Percentiles rank a stretch among this genome's conserved stretches.
These are phyloP conservation scores for Fusarium equiseti DNA, from an alignment of 2,329 filamentous ascomycete species.

Conservation along the genomic window DNA sequence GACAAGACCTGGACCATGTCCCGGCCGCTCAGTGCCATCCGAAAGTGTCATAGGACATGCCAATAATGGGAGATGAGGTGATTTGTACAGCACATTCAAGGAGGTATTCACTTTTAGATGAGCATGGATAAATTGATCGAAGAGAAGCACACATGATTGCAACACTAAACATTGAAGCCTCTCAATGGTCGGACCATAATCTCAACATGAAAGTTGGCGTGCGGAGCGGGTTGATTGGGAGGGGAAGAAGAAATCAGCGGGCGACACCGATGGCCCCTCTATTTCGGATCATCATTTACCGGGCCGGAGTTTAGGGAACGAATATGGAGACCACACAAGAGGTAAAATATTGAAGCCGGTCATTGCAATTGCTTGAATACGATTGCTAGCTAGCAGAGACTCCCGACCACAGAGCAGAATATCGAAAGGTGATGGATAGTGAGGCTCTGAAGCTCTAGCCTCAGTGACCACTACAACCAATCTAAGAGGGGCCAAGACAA, in stretches of 20 bases:
- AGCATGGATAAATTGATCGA: background rate
- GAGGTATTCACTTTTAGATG: background rate
- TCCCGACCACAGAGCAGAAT: background rate
- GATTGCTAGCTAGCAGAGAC: background rate
- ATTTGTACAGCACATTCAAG: slow-evolving; percentile 1
- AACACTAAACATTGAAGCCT: background rate
- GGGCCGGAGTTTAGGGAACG: slow-evolving; percentile 16
- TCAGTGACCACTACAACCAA: background rate
- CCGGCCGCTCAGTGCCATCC: slow-evolving; percentile 12
- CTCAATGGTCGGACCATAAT: slow-evolving; percentile 1
- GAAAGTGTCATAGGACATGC: slow-evolving; percentile 17
- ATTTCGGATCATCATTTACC: slow-evolving; percentile 35
- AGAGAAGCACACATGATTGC: background rate
- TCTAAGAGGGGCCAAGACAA: background rate
- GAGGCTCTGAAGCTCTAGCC: slow-evolving; percentile 16
- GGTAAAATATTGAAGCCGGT: slow-evolving; percentile 1
- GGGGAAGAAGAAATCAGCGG: slow-evolving; percentile 24
- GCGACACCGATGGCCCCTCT: slow-evolving; percentile 35
- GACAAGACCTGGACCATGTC: slow-evolving; percentile 39
- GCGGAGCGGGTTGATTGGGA: slow-evolving; percentile 7
- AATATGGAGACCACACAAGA: slow-evolving; percentile 13
- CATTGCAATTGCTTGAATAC: background rate
- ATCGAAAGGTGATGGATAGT: background rate
- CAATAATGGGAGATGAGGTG: slow-evolving; percentile 3
- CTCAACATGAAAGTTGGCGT: background rate